phyloP scores from a whole-genome alignment of 192 early-diverging fungal species.

The Backusella westeae region DNA sequence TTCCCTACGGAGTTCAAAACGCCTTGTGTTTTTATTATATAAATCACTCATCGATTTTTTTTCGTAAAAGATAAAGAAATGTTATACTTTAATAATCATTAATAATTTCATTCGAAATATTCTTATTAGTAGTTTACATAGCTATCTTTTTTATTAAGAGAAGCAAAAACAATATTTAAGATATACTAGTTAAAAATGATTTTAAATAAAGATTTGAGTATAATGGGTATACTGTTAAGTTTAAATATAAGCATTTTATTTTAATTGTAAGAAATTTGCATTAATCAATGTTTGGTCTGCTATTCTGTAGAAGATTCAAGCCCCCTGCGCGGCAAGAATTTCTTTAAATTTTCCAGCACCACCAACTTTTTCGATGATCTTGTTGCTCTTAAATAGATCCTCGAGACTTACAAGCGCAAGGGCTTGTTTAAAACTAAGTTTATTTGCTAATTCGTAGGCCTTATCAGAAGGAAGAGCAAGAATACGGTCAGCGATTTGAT shows the following conservation, averaged over 20 bases:
- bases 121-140: too few relatives aligned
- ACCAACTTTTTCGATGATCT: background rate
- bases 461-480: background rate
- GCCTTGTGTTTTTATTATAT: too few relatives aligned
- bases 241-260: background rate
- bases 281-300: background rate
- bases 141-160: background rate
- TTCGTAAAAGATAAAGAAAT: too few relatives aligned
- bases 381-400: rapidly evolving
- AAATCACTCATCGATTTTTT: too few relatives aligned
- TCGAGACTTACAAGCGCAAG: rapidly evolving
- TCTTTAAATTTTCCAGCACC: background rate
- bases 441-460: background rate
- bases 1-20: too few relatives aligned
- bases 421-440: background rate
- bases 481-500: background rate
- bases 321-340: rapidly evolving
- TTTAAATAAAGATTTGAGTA: background rate
- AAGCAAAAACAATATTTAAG: background rate
- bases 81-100: too few relatives aligned
- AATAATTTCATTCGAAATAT: too few relatives aligned
- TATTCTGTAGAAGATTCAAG: background rate
- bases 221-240: background rate
- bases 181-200: background rate
- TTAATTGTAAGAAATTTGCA: background rate